A percentile compares a stretch with the other conserved stretches of the same genome.
Evolutionary conservation across 805 yeast genomes (phyloP).

Genomic region (Metschnikowia vanudenii): DNA sequence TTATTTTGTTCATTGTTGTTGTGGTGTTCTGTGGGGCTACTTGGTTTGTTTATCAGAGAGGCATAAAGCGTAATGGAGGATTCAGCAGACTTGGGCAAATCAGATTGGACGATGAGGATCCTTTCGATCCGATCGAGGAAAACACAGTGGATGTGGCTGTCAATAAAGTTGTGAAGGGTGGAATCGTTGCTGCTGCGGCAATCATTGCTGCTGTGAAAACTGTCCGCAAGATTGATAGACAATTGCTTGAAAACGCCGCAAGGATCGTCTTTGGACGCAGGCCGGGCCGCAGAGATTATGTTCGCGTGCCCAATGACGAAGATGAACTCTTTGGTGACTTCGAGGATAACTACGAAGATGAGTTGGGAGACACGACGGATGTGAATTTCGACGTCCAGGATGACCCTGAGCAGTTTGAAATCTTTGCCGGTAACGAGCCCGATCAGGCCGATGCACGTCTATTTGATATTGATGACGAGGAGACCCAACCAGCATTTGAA

Average conservation of each 20-base stretch:
- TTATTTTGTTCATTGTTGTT: slow-evolving; percentile 57
- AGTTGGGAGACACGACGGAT: slow-evolving; percentile 32
- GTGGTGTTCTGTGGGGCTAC: slow-evolving; percentile 50
- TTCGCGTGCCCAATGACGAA: slow-evolving; percentile 42
- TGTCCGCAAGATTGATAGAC: slow-evolving; percentile 31
- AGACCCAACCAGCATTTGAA: slow-evolving; percentile 8
- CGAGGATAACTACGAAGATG: slow-evolving; percentile 42
- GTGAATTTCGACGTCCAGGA: slow-evolving; percentile 24
- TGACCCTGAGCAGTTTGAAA: slow-evolving; percentile 20
- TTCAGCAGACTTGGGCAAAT: slow-evolving; percentile 81
- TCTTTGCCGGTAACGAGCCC: slow-evolving; percentile 12
- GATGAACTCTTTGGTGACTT: slow-evolving; percentile 42
- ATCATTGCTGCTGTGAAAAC: slow-evolving; percentile 35
- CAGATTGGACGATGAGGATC: slow-evolving; percentile 68
- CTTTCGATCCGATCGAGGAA: slow-evolving; percentile 58
- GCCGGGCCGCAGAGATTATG: slow-evolving; percentile 41
- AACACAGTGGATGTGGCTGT: slow-evolving; percentile 58
- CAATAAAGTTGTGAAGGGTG: slow-evolving; percentile 57
- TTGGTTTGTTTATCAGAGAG: slow-evolving; percentile 76
- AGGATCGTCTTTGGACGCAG: slow-evolving; percentile 34
- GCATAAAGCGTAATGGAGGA: slow-evolving; percentile 77
- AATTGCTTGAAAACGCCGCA: slow-evolving; percentile 31
- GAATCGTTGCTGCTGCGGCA: slow-evolving; percentile 48
- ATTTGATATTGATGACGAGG: slow-evolving; percentile 33
- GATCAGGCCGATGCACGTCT: slow-evolving; percentile 26